Base-by-base conservation (phyloP, 345 rosid species). In the Ceriops tagal region DNA sequence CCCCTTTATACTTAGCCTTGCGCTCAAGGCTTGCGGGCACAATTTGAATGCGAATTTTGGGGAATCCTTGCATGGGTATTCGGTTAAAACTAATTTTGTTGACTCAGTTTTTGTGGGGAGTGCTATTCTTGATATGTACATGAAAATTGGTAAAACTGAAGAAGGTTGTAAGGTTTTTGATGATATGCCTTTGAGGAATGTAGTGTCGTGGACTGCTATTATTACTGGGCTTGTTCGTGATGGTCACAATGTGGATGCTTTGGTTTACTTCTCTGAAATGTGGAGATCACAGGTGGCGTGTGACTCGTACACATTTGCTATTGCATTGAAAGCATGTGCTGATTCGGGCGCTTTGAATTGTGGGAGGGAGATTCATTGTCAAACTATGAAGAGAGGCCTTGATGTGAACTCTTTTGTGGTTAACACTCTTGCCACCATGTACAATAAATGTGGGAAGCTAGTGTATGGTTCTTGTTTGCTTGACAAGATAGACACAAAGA, bases 321-420 rank as follows among this genome's bases (percentile, higher is more conserved):
- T 74, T 73, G 91, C 75, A 15, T 83, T 91, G 76, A 88, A 89
- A 83, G 97, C 97, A 7, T 88, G 90, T 84, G 95, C 91, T 73
- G 81, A 77, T 73, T 79, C 70, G 67, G 84, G 87, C 75, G 79
- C 78, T 75, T 81, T 88, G 77, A 75, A 70, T 66, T 65, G 60
- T 57, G 97, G 98, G 28, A 87, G 77, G 68, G 95, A 88, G 88
- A 88, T 93, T 78, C 98, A 89, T 69, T 75, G 86, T 61, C 85
- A 83, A 69, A 73, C 79, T 5, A 26, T 88, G 58, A 84, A 87
- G 83, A 85, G 74, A 73, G 89, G 91, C 52, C 77, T 88, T 64
- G 80, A 75, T 75, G 66, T 49, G 15, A 78, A 32, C 72, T 76
- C 92, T 11, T 86, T 78, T 27, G 97, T 89, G 63, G 92, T 83